A percentile compares a stretch with the other conserved stretches of the same genome.
These are phyloP conservation scores for Leucosporidium yakuticum DNA, from an alignment of 768 basidiomycete species.

Conservation along the genomic window DNA sequence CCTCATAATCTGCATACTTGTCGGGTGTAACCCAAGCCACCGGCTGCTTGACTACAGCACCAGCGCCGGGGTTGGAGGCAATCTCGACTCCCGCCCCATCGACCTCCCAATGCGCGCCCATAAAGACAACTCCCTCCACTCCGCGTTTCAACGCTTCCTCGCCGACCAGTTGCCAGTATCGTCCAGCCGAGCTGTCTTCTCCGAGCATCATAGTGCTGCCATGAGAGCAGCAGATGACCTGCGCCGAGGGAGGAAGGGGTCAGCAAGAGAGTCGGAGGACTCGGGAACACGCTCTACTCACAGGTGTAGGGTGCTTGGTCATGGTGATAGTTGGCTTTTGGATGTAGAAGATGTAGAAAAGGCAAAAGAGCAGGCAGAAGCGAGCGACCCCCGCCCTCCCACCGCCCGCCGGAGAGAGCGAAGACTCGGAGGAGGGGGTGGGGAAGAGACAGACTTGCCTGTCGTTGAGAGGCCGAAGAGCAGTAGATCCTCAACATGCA, in stretches of 20 bases:
- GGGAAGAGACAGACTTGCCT: no score
- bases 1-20: constrained; percentile 23
- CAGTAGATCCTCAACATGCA: no score
- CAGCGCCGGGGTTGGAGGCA: constrained; percentile 18
- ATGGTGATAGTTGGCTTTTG: no score
- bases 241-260: not conserved
- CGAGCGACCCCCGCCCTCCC: no score
- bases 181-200: constrained; percentile 20
- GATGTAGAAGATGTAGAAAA: no score
- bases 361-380: no score
- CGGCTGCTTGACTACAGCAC: constrained; percentile 27
- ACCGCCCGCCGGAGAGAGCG: no score
- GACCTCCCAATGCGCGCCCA: constrained; percentile 34
- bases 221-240: constrained; percentile 11
- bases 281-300: no score
- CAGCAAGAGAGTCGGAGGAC: not conserved
- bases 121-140: constrained; percentile 26
- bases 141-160: constrained; percentile 19
- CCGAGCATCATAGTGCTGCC: constrained; percentile 31
- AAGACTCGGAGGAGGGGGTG: no score
- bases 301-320: no score
- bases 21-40: constrained; percentile 31
- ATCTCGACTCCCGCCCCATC: constrained; percentile 20
- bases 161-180: constrained; percentile 31
- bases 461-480: no score